phyloP scores from a whole-genome alignment of 495 filamentous ascomycete species.

The Aspergillus bertholletiae region DNA sequence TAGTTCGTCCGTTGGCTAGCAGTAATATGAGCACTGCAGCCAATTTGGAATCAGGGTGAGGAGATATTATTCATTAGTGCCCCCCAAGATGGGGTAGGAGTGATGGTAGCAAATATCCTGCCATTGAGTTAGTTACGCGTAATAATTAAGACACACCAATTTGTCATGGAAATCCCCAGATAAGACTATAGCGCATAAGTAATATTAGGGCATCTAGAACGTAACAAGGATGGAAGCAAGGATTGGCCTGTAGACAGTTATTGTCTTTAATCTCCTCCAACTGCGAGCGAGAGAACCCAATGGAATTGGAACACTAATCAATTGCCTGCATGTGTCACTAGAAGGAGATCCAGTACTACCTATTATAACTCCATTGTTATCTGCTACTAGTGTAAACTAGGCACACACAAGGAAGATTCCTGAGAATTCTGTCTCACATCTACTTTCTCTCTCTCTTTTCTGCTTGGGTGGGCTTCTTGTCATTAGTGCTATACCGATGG shows the following conservation, averaged over 20 bases:
- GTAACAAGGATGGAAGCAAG: not conserved
- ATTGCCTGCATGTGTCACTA: not conserved
- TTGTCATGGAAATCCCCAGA: not conserved
- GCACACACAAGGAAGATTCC: too few relatives aligned
- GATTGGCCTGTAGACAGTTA: not conserved
- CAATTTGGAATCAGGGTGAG: not conserved
- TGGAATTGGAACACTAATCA: not conserved
- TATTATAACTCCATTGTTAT: not conserved
- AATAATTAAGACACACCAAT: not conserved
- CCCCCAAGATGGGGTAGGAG: not conserved
- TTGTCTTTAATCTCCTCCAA: not conserved
- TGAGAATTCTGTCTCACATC: not conserved
- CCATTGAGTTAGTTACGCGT: not conserved
- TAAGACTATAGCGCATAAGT: not conserved
- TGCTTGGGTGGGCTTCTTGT: too few relatives aligned
- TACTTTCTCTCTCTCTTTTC: too few relatives aligned
- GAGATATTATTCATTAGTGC: not conserved
- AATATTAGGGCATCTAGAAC: not conserved
- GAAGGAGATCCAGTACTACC: not conserved
- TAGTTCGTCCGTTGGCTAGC: not conserved
- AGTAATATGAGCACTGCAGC: not conserved
- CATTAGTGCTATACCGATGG: too few relatives aligned
- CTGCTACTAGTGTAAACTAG: not conserved
- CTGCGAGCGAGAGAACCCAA: not conserved
- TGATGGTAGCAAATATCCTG: not conserved